These are phyloP conservation scores for Phlebopus sp. DNA, from an alignment of 1,284 basidiomycete species.

Conservation along the genomic window DNA sequence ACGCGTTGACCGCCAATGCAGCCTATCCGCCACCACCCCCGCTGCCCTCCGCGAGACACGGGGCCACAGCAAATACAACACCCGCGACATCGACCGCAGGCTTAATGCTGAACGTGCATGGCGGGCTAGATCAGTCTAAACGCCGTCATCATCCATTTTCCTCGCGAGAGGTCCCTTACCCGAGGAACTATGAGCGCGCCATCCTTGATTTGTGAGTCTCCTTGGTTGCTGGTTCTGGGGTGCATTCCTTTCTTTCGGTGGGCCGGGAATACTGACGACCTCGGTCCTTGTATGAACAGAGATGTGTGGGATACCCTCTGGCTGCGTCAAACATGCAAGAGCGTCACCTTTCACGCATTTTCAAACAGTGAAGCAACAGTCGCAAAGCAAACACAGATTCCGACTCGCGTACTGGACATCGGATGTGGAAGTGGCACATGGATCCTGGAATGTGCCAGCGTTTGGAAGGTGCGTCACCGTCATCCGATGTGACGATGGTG, in stretches of 20 bases:
- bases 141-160: slow-evolving; percentile 56
- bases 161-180: slow-evolving; percentile 57
- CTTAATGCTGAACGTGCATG: slow-evolving; percentile 9
- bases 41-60: background rate
- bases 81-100: background rate
- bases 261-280: background rate
- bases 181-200: slow-evolving; percentile 57
- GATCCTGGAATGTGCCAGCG: slow-evolving; percentile 58
- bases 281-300: slow-evolving; percentile 32
- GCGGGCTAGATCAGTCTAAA: slow-evolving; percentile 19
- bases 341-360: slow-evolving; percentile 62
- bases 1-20: background rate
- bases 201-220: slow-evolving; percentile 60
- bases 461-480: slow-evolving; percentile 51
- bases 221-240: background rate
- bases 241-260: too few species aligned
- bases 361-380: slow-evolving; percentile 41
- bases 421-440: slow-evolving; percentile 70
- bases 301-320: slow-evolving; percentile 68
- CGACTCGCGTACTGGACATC: slow-evolving; percentile 47
- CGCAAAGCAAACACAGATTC: slow-evolving; percentile 39
- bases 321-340: slow-evolving; percentile 50
- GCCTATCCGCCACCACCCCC: background rate
- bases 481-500: background rate
- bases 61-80: too few species aligned